Base-by-base conservation (phyloP, 768 basidiomycete species). In the Pleurotus sapidus region DNA sequence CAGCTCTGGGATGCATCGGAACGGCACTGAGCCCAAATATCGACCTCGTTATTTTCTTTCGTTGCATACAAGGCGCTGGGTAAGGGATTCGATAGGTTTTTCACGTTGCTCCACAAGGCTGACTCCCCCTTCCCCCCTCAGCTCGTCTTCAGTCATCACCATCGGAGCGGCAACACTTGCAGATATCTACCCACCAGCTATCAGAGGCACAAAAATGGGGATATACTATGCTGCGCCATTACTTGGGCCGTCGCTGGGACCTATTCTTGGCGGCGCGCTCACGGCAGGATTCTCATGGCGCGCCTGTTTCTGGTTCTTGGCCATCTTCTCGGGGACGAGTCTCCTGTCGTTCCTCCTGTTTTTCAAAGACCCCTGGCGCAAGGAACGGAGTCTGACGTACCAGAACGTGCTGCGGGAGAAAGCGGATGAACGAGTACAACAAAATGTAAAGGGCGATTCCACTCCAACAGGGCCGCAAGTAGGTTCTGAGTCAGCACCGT, bases 311-410 rank as follows among this genome's bases (percentile, higher is more conserved):
- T 95, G 90, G 81, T 92, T 95, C 68, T 78, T 94, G 18, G 74
- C 81, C 1, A 84, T 86, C 34, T 77, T 87, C 55, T 81, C 81
- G 8, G 84, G 83, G 1, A 25, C 77, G 25, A 80, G 79, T 49
- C 73, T 83, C 50, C 43, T 83, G 38, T 70, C 77, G 17, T 91
- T 92, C 68, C 55, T 88, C 30, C 68, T 87, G 20, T 74, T 88
- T 65, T 91, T 94, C 74, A 83, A 81, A 57, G 93, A 95, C 64
- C 91, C 91, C 0, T 95, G 91, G 73, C 82, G 93, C 14, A 74
- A 79, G 55, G 91, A 94, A 64, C 86, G 95, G 45, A 95, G 92
- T 55, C 71, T 89, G 23, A 82, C 84, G 2, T 96, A 95, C 68
- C 89, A 90, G 66, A 76, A 77, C 39, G 84, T 86, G 0, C 71